Percentiles rank a stretch among this genome's conserved stretches.
Conservation (phyloP, 2,329 filamentous ascomycete species). For the Fusarium euwallaceae region DNA sequence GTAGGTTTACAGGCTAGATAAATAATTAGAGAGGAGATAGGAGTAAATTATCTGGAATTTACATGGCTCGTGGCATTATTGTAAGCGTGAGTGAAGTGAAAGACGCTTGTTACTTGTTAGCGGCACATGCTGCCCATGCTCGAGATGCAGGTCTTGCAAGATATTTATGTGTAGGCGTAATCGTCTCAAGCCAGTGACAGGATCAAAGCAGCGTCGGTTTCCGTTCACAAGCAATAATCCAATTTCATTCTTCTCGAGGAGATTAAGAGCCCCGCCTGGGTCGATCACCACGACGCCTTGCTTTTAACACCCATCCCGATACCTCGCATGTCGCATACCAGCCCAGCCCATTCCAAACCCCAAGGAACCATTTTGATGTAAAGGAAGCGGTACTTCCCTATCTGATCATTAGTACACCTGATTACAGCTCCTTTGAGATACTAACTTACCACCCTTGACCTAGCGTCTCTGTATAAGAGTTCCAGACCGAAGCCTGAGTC, state of each 20-base stretch:
- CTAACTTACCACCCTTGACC: neutral
- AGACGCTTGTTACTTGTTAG: neutral
- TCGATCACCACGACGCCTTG: neutral
- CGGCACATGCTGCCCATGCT: neutral
- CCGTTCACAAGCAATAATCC: neutral
- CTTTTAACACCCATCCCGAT: neutral
- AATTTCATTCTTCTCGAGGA: neutral
- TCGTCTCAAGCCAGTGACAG: neutral
- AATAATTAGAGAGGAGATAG: neutral
- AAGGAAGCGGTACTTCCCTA: neutral
- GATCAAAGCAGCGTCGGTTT: neutral
- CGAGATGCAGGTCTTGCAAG: too few species aligned
- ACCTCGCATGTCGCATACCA: neutral
- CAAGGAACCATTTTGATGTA: neutral
- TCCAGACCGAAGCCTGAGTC: neutral
- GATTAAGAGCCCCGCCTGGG: neutral
- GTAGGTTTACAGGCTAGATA: neutral
- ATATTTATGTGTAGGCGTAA: neutral
- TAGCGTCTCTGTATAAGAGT: neutral
- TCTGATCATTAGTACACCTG: neutral
- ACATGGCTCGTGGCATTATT: neutral
- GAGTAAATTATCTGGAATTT: fast-evolving
- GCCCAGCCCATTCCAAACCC: neutral
- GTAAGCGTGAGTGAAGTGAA: neutral
- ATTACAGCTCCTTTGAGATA: neutral